phyloP scores from a whole-genome alignment of 2,329 filamentous ascomycete genomes.

The Albophoma yamanashiensis region DNA sequence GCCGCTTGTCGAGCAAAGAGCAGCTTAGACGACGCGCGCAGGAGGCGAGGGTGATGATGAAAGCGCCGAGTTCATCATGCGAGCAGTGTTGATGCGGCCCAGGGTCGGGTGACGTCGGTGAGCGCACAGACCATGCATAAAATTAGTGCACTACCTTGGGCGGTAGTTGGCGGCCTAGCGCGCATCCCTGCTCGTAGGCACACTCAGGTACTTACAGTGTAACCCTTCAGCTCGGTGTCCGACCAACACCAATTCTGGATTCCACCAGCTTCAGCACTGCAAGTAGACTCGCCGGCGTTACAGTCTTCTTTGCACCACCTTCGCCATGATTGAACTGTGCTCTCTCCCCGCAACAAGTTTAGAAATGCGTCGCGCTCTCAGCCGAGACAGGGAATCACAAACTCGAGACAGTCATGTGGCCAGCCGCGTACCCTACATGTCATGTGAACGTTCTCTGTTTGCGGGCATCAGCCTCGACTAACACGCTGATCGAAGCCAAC shows the following conservation, averaged over 20 bases:
- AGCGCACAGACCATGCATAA: neutral
- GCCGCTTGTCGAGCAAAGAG: neutral
- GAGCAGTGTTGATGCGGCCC: neutral
- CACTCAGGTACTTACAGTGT: no score
- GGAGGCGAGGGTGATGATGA: neutral
- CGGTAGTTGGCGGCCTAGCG: neutral
- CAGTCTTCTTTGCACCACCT: neutral
- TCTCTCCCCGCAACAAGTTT: neutral
- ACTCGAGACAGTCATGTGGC: neutral
- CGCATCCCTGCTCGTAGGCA: neutral
- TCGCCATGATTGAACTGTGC: neutral
- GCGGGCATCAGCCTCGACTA: neutral
- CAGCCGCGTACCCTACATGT: neutral
- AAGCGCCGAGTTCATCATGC: neutral
- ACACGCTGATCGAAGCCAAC: neutral
- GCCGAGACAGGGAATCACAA: neutral
- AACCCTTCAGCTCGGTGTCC: neutral
- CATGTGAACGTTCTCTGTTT: neutral
- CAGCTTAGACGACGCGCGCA: neutral
- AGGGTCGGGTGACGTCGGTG: neutral
- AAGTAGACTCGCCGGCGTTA: neutral
- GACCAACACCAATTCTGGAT: neutral
- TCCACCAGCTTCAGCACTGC: neutral
- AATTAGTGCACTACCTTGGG: neutral
- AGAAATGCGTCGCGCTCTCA: neutral